Evolutionary conservation across 2,329 filamentous ascomycete genomes (phyloP).

Genomic region (Exutisphaerella laricina): DNA sequence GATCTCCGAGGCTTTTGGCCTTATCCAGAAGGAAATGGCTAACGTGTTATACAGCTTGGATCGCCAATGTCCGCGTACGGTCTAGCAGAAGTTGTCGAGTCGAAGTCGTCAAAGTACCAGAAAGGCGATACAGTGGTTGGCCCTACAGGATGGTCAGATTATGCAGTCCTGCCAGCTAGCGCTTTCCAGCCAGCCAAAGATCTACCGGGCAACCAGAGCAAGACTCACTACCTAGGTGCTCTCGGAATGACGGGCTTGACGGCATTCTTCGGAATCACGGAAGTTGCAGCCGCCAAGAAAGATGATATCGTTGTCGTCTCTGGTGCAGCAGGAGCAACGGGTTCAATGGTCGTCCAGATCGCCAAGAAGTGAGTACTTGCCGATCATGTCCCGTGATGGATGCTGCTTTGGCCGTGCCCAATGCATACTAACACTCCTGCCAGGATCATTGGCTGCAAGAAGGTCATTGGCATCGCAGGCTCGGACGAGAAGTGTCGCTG

Average conservation of each 20-base stretch:
- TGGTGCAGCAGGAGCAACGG: conserved; percentile 47
- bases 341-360: conserved; percentile 49
- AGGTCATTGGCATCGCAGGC: conserved; percentile 50
- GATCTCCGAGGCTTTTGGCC: too few species aligned
- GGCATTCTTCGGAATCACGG: conserved; percentile 45
- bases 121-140: conserved; percentile 36
- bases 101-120: conserved; percentile 28
- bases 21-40: too few species aligned
- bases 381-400: conserved; percentile 41
- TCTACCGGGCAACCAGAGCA: conserved; percentile 33
- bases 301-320: conserved; percentile 45
- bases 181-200: conserved; percentile 20
- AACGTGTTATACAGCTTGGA: too few species aligned
- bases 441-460: conserved; percentile 28
- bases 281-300: conserved; percentile 35
- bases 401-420: conserved; percentile 42
- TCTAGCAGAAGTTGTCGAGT: conserved; percentile 37
- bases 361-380: too few species aligned
- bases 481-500: conserved; percentile 49
- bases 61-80: conserved; percentile 35
- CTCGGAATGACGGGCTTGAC: conserved; percentile 43
- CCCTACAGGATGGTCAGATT: conserved; percentile 39
- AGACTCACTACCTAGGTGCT: conserved; percentile 44
- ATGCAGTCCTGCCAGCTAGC: conserved; percentile 36
- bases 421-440: background rate